Percentiles rank a stretch among this genome's conserved stretches.
phyloP scores from a whole-genome alignment of 495 filamentous ascomycete genomes.

The Clohesyomyces aquaticus region DNA sequence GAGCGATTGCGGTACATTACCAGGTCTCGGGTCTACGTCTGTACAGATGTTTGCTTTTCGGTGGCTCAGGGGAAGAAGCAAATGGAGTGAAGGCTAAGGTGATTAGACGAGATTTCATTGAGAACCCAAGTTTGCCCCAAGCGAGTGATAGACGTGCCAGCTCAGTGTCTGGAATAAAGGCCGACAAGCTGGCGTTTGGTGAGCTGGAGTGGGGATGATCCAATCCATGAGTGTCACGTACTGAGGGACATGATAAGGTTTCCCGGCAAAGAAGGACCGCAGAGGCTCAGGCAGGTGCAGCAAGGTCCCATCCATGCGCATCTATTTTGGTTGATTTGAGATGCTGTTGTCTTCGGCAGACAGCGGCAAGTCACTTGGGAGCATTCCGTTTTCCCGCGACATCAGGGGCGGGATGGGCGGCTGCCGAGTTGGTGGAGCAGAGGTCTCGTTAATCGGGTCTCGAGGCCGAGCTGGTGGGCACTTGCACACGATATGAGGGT shows the following conservation, averaged over 20 bases:
- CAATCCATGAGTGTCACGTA: too few species aligned
- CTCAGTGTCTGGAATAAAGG: not conserved
- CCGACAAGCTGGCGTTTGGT: not conserved
- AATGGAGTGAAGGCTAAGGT: not conserved
- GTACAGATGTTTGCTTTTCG: constrained; percentile 11
- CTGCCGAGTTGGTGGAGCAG: not conserved
- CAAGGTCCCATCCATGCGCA: not conserved
- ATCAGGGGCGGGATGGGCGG: not conserved
- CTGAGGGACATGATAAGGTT: not conserved
- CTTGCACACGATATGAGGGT: too few species aligned
- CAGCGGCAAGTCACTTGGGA: constrained; percentile 12
- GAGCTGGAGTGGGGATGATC: too few species aligned
- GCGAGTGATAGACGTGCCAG: not conserved
- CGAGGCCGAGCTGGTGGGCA: not conserved
- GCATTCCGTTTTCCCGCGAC: constrained; percentile 13
- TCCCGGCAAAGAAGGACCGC: not conserved
- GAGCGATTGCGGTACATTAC: not conserved
- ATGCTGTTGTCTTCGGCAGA: not conserved
- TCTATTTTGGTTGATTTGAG: not conserved
- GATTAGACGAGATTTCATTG: constrained; percentile 5
- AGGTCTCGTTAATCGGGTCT: not conserved
- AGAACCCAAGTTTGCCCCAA: not conserved
- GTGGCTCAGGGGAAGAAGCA: not conserved
- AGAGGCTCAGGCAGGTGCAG: not conserved
- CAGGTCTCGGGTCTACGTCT: not conserved